Evolutionary conservation across 2,329 filamentous ascomycete genomes (phyloP).

Genomic region (Claviceps fusiformis): DNA sequence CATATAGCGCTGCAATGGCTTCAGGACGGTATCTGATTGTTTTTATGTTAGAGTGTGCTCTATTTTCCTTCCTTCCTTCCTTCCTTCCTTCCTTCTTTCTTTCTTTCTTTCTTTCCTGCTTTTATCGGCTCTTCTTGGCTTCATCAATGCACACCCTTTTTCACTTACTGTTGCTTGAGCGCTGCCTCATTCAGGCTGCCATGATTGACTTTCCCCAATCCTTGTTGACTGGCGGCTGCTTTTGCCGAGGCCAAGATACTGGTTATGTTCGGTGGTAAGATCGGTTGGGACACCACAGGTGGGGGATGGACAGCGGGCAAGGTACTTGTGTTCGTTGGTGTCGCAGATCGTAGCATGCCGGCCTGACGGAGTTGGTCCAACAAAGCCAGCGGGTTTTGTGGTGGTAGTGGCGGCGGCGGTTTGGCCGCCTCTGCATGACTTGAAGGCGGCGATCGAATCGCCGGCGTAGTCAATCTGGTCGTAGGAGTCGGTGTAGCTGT

Average conservation of each 20-base stretch:
- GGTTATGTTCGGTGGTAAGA: conserved; percentile 22
- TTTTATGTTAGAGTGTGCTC: conserved; percentile 6
- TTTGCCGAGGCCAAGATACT: conserved; percentile 22
- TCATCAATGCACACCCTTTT: neutral
- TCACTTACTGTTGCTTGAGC: conserved; percentile 56
- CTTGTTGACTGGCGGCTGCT: conserved; percentile 10
- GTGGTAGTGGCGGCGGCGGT: conserved; percentile 6
- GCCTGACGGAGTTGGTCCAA: conserved; percentile 55
- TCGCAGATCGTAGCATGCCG: conserved; percentile 44
- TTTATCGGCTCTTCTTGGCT: neutral
- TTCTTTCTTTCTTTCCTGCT: too few relatives aligned
- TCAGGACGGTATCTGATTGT: conserved; percentile 51
- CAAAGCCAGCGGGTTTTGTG: conserved; percentile 41
- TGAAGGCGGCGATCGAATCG: conserved; percentile 36
- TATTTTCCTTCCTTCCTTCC: conserved; percentile 7
- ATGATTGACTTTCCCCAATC: conserved; percentile 28
- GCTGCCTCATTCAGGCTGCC: conserved; percentile 52
- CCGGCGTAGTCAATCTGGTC: conserved; percentile 13
- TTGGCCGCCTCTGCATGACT: conserved; percentile 24
- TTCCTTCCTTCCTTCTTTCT: conserved; percentile 11
- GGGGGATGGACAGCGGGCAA: conserved; percentile 19
- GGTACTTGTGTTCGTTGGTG: conserved; percentile 23
- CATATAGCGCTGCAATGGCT: conserved; percentile 62
- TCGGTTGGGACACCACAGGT: conserved; percentile 16
- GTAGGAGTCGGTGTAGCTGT: conserved; percentile 6